phyloP scores from a whole-genome alignment of 371 early-diverging fungal genomes.

The Lichtheimia corymbifera region DNA sequence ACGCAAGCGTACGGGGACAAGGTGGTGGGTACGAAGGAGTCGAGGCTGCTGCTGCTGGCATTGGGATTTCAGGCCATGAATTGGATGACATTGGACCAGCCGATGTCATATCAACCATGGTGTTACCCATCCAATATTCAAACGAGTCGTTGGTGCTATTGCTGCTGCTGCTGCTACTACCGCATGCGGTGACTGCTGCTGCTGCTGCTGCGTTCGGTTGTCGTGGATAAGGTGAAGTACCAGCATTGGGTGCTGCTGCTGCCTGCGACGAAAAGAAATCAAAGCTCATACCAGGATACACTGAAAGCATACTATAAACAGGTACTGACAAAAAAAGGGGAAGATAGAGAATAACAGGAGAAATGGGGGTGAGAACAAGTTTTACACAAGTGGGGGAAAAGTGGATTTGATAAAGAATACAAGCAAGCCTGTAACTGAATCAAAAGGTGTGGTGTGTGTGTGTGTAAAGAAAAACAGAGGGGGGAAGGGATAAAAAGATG shows the following conservation, averaged over 20 bases:
- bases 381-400: constrained; percentile 3
- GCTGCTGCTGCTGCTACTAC: constrained; percentile 4
- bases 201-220: too few species aligned
- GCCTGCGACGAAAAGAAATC: constrained; percentile 23
- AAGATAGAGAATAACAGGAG: constrained; percentile 7
- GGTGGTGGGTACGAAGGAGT: background rate
- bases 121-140: too few species aligned
- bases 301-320: constrained; percentile 26
- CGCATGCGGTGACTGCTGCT: too few species aligned
- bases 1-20: constrained; percentile 22
- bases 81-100: constrained; percentile 3
- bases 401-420: constrained; percentile 1
- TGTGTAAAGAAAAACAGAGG: constrained; percentile 3
- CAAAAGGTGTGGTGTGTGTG: background rate
- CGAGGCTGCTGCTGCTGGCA: constrained; percentile 12
- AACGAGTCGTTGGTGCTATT: constrained; percentile 3
- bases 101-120: too few species aligned
- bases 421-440: constrained; percentile 3
- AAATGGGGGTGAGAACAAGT: constrained; percentile 2
- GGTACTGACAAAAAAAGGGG: constrained; percentile 1
- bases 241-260: constrained; percentile 10
- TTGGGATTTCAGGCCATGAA: constrained; percentile 3
- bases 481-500: constrained; percentile 6
- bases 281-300: constrained; percentile 25
- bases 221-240: too few species aligned